Evolutionary conservation across 257 asterid genomes (phyloP), one percentile per base, ranked within the genome.

Genomic region (Penstemon eatonii): DNA sequence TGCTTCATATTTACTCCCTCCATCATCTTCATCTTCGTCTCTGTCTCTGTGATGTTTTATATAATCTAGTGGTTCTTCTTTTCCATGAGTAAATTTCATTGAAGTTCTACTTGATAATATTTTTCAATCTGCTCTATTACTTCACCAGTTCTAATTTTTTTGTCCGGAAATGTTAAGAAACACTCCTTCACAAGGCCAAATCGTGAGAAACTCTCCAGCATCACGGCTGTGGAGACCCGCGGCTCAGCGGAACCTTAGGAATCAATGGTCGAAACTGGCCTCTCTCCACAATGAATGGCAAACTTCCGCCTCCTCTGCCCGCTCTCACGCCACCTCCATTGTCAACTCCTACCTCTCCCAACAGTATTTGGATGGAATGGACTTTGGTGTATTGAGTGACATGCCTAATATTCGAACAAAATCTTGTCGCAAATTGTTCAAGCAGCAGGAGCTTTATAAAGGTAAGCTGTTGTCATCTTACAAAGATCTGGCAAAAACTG

Each of bases 251-350:
- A 93, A 93, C 79, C 63, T 93, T 19, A 78, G 85, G 81, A 90
- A 93, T 76, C 97, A 93, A 49, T 93, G 97, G 97, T 84, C 95
- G 49, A 86, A 86, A 72, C 79, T 93, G 75, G 72, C 72, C 56
- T 78, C 84, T 60, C 85, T 84, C 43, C 72, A 85, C 65, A 84
- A 75, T 5, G 90, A 90, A 44, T 93, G 99, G 99, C 73, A 66
- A 67, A 73, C 91, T 38, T 72, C 84, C 49, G 73, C 90, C 52
- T 60, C 95, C 25, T 12, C 78, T n/a, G 86, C 84, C 74, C 95
- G 90, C 67, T 78, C 89, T 53, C 84, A 90, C 57, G 97, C 96
- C 76, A 84, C 94, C 42, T 67, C 81, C 65, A 62, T 90, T 10
- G 95, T 85, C 66, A 93, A 90, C 77, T 89, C 85, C 36, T 82